Percentiles rank a stretch among this genome's conserved stretches.
Conservation (phyloP, 1,284 basidiomycete species). For the Melampsora abietis-canadensis region DNA sequence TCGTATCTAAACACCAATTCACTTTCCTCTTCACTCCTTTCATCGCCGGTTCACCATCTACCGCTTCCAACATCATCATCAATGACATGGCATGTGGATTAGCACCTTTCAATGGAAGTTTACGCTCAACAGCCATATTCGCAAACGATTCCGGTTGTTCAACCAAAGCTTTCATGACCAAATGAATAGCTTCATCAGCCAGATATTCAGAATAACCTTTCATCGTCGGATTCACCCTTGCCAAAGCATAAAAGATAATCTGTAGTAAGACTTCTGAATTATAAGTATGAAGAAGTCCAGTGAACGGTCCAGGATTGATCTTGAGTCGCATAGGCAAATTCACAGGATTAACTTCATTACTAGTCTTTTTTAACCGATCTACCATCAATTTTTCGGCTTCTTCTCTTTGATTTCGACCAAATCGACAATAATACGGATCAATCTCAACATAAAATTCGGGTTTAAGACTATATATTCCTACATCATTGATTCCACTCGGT, state of each 20-base stretch:
- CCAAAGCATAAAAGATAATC: conserved; percentile 70
- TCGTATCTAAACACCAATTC: conserved; percentile 68
- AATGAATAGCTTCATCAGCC: conserved; percentile 79
- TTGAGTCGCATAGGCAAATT: conserved; percentile 69
- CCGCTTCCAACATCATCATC: conserved; percentile 34
- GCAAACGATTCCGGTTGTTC: conserved; percentile 67
- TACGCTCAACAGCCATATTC: conserved; percentile 56
- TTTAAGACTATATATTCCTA: conserved; percentile 81
- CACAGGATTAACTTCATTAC: conserved; percentile 61
- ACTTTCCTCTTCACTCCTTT: conserved; percentile 67
- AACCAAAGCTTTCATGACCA: conserved; percentile 75
- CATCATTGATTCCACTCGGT: conserved; percentile 73
- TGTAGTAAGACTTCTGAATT: conserved; percentile 68
- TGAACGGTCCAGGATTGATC: conserved; percentile 67
- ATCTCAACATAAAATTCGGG: conserved; percentile 80
- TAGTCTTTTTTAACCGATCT: conserved; percentile 65
- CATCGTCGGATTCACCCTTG: conserved; percentile 57
- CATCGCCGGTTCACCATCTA: conserved; percentile 42
- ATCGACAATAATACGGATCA: conserved; percentile 94
- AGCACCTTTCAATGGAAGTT: conserved; percentile 50
- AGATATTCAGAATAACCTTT: conserved; percentile 65
- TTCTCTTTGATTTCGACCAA: conserved; percentile 88
- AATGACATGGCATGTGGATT: conserved; percentile 34
- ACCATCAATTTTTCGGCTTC: conserved; percentile 81
- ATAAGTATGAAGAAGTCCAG: conserved; percentile 61